A percentile compares a stretch with the other conserved stretches of the same genome.
Conservation (phyloP, 2,329 filamentous ascomycete genomes). For the Huntiella bhutanensis region DNA sequence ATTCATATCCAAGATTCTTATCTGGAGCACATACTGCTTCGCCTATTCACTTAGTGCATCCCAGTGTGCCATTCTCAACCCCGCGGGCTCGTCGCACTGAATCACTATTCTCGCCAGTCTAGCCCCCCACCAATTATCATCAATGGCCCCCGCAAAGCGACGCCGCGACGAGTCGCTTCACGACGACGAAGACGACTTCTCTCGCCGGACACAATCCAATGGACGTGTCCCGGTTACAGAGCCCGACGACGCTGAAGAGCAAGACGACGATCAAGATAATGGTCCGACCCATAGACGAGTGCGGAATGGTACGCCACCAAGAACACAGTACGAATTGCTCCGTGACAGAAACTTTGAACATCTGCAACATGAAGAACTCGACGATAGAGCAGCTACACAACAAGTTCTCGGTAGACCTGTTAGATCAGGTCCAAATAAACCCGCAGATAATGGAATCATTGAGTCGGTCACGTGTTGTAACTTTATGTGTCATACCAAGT, state of each 20-base stretch:
- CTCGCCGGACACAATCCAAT: background rate
- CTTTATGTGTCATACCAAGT: slow-evolving; percentile 85
- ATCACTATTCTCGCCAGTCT: no score
- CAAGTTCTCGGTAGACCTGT: slow-evolving; percentile 22
- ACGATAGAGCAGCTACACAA: slow-evolving; percentile 47
- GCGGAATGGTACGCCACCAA: slow-evolving; percentile 21
- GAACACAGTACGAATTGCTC: slow-evolving; percentile 42
- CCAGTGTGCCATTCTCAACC: no score
- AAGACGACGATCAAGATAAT: slow-evolving; percentile 15
- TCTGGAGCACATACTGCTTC: no score
- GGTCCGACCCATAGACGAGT: slow-evolving; percentile 17
- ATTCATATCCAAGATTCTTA: no score
- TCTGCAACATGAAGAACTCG: slow-evolving; percentile 34
- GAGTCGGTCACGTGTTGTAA: slow-evolving; percentile 75
- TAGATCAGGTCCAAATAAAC: slow-evolving; percentile 44
- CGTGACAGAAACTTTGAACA: slow-evolving; percentile 41
- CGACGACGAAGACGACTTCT: slow-evolving; percentile 11
- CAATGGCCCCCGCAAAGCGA: background rate
- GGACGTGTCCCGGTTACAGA: background rate
- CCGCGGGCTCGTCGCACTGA: no score
- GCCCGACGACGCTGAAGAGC: background rate
- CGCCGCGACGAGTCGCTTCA: background rate
- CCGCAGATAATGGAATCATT: slow-evolving; percentile 70
- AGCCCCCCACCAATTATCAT: no score
- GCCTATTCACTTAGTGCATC: no score